Evolutionary conservation across 2,329 filamentous ascomycete species (phyloP).

Genomic region (Aureobasidium subglaciale): DNA sequence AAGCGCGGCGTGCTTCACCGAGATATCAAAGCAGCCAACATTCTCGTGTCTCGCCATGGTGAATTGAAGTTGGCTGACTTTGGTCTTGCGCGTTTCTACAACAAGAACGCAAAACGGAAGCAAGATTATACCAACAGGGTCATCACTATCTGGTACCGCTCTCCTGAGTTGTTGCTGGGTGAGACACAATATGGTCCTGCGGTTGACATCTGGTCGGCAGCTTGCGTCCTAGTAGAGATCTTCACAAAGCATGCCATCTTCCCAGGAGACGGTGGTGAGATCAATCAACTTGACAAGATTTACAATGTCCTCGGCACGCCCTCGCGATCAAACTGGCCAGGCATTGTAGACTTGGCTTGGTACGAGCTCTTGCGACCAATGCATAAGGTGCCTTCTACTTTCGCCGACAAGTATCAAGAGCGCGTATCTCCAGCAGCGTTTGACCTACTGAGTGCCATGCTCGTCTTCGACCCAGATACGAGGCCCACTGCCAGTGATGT

Average conservation of each 20-base stretch:
- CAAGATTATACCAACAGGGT: conserved; percentile 97
- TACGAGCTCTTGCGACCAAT: conserved; percentile 82
- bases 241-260: conserved; percentile 93
- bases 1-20: conserved; percentile 88
- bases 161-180: conserved; percentile 81
- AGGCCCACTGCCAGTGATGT: conserved; percentile 79
- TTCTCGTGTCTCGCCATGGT: conserved; percentile 83
- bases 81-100: conserved; percentile 90
- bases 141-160: conserved; percentile 97
- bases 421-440: conserved; percentile 73
- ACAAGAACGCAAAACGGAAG: conserved; percentile 65
- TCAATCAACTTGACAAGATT: conserved; percentile 95
- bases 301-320: conserved; percentile 88
- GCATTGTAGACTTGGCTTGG: conserved; percentile 90
- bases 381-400: conserved; percentile 64
- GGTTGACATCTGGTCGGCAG: conserved; percentile 94
- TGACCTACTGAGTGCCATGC: conserved; percentile 75
- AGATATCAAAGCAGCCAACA: conserved; percentile 98
- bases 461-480: conserved; percentile 78
- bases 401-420: conserved; percentile 75
- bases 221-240: conserved; percentile 93
- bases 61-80: conserved; percentile 93
- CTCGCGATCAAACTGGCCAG: conserved; percentile 76
- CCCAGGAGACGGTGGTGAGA: conserved; percentile 89
- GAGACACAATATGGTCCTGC: conserved; percentile 86